These are phyloP conservation scores for Cicer yamashitae DNA, from an alignment of 306 rosid species.

Conservation along the genomic window DNA sequence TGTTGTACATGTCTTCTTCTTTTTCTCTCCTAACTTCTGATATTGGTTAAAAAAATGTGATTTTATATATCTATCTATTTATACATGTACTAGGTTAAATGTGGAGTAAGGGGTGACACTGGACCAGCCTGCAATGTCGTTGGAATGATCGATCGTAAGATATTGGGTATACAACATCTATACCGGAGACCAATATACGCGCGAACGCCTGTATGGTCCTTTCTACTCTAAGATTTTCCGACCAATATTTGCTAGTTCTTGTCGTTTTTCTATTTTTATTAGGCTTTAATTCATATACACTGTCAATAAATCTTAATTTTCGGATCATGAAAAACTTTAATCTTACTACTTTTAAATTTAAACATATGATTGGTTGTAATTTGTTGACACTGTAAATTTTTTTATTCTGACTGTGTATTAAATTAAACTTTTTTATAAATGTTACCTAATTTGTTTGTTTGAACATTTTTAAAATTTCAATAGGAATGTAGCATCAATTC, in stretches of 20 bases:
- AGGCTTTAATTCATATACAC: not conserved
- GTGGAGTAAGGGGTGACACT: slow-evolving; percentile 79
- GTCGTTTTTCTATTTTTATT: not conserved
- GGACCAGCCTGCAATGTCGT: slow-evolving; percentile 90
- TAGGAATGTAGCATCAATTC: slow-evolving; percentile 91
- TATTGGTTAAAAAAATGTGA: slow-evolving; percentile 31
- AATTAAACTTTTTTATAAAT: not conserved
- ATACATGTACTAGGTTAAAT: slow-evolving; percentile 67
- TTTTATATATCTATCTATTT: slow-evolving; percentile 1
- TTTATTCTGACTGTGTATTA: not conserved
- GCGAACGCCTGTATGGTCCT: slow-evolving; percentile 62
- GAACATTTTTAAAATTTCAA: not conserved
- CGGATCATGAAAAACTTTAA: not conserved
- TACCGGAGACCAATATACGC: slow-evolving; percentile 75
- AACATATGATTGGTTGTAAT: not conserved
- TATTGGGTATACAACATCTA: slow-evolving; percentile 75
- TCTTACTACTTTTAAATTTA: not conserved
- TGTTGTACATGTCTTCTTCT: not conserved
- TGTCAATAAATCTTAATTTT: not conserved
- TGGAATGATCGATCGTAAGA: slow-evolving; percentile 86
- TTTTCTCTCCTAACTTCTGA: not conserved
- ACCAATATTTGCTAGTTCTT: not conserved
- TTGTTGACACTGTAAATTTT: not conserved
- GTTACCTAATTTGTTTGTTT: not conserved
- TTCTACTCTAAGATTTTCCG: slow-evolving; percentile 3